Evolutionary conservation across 345 rosid genomes (phyloP).

Genomic region (Rhizophora mangle): DNA sequence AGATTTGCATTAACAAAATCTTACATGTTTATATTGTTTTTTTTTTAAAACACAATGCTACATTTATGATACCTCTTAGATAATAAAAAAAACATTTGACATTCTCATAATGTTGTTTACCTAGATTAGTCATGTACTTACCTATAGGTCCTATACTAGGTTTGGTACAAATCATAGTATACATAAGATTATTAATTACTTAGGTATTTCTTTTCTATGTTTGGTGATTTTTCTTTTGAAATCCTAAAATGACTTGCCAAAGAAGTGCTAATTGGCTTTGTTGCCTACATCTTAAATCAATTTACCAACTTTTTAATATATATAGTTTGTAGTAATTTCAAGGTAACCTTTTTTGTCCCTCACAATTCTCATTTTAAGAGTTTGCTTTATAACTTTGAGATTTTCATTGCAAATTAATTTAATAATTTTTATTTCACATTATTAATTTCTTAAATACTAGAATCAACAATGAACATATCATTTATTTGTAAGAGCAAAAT

Average conservation of each 20-base stretch:
- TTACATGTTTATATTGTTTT: not conserved
- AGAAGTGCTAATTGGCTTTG: not conserved
- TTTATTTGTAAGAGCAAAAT: no score
- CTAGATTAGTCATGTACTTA: no score
- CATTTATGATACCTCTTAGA: no score
- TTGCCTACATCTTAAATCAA: no score
- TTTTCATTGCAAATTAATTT: no score
- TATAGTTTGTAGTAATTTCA: no score
- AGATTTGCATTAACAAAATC: not conserved
- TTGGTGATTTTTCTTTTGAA: not conserved
- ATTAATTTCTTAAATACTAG: no score
- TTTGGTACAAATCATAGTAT: not conserved
- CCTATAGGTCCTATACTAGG: not conserved
- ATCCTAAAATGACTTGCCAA: not conserved
- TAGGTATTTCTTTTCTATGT: not conserved
- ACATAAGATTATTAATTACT: no score
- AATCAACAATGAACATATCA: no score
- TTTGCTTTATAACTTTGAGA: not conserved
- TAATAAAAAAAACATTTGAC: no score
- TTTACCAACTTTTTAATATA: no score
- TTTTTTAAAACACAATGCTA: not conserved
- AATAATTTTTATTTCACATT: no score
- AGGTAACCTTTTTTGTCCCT: not conserved
- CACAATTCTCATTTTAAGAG: not conserved
- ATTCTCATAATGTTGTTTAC: not conserved